Evolutionary conservation across 768 basidiomycete genomes (phyloP), one percentile per base, ranked within the genome.

Genomic region (Tulasnella sp.): DNA sequence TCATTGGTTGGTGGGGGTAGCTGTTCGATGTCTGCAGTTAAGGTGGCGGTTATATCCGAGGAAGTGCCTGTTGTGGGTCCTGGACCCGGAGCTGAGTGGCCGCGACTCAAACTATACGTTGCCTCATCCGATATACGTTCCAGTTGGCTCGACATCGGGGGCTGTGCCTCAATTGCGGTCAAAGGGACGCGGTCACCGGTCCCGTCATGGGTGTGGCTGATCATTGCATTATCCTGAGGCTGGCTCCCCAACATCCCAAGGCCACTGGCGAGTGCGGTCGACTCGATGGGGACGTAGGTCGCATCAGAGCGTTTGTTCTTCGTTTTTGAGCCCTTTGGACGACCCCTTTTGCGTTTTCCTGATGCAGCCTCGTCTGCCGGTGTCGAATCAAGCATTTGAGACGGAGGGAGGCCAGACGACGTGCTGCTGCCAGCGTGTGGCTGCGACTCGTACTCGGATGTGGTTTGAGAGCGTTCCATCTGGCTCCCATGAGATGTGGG

Each of bases 271-370:
- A n/a, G n/a, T n/a, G n/a, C n/a, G n/a, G 34, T 38, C 5, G 53
- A 43, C n/a, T 44, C 55, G 25, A 61, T 25, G 19, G 60, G 53
- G 46, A 54, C 53, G 29, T 58, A 42, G 27, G 38, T 53, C 15
- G 55, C 53, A 45, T 56, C 60, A 7, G 44, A 12, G 22, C 51
- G 59, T 19, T 29, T 31, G 31, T 42, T 51, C 54, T 61, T 62
- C 1, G 62, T 62, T 50, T 62, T 62, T 22, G 62, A 62, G n/a
- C 62, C 62, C 31, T 62, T 62, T 45, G 62, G 62, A 34, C 62
- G 60, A 34, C 62, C 62, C 21, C 62, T 46, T 38, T 62, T 62
- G n/a, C 62, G 59, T 50, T 62, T 62, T 31, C 27, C 61, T 12
- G 27, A 25, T 24, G 19, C 43, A 3, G 29, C 34, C 41, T 41